Base-by-base conservation (phyloP, 441 rosid genomes). In the Croton laevigatus region DNA sequence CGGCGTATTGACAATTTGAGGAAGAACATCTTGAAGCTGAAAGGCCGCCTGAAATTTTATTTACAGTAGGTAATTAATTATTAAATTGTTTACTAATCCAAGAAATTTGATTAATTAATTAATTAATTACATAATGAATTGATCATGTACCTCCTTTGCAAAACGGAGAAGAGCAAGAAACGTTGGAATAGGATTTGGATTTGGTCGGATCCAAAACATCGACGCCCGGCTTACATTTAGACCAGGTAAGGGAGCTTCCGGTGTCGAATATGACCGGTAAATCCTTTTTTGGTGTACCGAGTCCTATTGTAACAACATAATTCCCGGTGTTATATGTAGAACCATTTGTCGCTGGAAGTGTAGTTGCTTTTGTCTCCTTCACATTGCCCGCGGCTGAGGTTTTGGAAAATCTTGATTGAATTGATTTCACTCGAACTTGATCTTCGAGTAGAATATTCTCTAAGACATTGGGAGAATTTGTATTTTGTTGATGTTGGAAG, bases 241-340 rank as follows among this genome's bases (percentile, higher is more conserved):
- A 80, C 97, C 97, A 90, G 0, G 89, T 87, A 11, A 93, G 76
- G 57, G 85, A 91, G 48, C 93, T 90, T 11, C 88, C 88, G 0
- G 93, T 85, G 66, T 92, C 98, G 3, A 87, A 92, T 51, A 90
- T 79, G 60, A 92, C 73, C 3, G 81, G 68, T 23, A 89, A 81
- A 70, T 75, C 79, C 75, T 88, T 82, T 8, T 78, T 73, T n/a
- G 98, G 98, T 0, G 89, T 89, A 66, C 98, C 98, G 0, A 90
- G 82, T 13, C 71, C 86, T 4, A 90, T 51, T 1, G 77, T 76
- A 51, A 84, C 87, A 17, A 90, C 66, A 72, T 89, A 93, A 80
- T 87, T 90, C 3, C 86, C 93, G 0, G 97, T 63, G 0, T 97
- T 97, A 6, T 87, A 59, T 0, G 79, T 73, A 46, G 78, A 78